phyloP scores from a whole-genome alignment of 257 asterid species.

The Solanum rostratum region DNA sequence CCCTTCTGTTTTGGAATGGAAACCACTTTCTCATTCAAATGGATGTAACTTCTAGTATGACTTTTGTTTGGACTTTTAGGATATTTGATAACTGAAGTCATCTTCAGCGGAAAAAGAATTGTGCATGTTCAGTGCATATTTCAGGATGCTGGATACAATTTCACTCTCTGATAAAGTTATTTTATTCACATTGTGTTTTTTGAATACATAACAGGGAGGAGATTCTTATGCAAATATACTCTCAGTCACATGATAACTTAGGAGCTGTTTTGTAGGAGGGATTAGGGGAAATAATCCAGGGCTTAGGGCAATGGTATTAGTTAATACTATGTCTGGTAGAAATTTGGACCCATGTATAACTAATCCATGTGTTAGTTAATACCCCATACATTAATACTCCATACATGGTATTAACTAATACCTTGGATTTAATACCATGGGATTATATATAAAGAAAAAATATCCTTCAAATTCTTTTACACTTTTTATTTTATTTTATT shows the following conservation, averaged over 20 bases:
- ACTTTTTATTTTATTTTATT: too few species aligned
- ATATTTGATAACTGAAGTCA: background rate
- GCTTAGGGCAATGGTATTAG: too few species aligned
- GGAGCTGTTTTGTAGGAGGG: too few species aligned
- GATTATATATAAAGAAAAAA: too few species aligned
- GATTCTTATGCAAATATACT: background rate
- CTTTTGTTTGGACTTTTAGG: background rate
- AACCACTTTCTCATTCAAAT: background rate
- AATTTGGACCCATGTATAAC: too few species aligned
- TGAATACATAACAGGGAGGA: background rate
- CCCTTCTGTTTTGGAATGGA: background rate
- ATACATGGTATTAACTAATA: too few species aligned
- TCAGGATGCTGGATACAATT: background rate
- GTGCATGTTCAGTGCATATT: background rate
- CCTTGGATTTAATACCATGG: too few species aligned
- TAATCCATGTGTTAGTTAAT: too few species aligned
- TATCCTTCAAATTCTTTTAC: too few species aligned
- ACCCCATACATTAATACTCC: too few species aligned
- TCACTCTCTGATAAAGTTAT: background rate
- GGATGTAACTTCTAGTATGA: background rate
- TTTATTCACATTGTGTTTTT: background rate
- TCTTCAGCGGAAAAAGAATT: background rate
- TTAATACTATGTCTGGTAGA: too few species aligned
- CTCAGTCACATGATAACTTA: background rate
- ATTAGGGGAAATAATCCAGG: too few species aligned